These are phyloP conservation scores for Circinella umbellata DNA, from an alignment of 371 early-diverging fungal species.

Conservation along the genomic window DNA sequence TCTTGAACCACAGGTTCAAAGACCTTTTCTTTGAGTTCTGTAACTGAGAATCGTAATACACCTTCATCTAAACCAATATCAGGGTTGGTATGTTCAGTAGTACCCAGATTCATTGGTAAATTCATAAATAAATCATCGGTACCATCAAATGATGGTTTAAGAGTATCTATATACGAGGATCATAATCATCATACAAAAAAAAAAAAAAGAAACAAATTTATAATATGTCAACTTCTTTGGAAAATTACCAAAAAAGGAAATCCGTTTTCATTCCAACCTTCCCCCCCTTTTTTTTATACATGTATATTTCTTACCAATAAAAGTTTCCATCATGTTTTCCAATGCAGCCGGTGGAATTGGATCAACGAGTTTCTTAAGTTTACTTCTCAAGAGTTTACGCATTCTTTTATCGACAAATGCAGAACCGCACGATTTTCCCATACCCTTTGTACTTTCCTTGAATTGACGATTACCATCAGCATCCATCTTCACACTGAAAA, in stretches of 20 bases:
- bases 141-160: slow-evolving; percentile 61
- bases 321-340: slow-evolving; percentile 54
- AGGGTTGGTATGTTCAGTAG: slow-evolving; percentile 45
- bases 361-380: slow-evolving; percentile 41
- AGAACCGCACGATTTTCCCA: slow-evolving; percentile 62
- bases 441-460: slow-evolving; percentile 58
- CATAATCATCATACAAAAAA: too few relatives aligned
- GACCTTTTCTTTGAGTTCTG: slow-evolving; percentile 43
- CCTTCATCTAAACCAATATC: slow-evolving; percentile 54
- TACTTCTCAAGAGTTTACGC: slow-evolving; percentile 55
- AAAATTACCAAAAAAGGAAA: too few relatives aligned
- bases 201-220: too few relatives aligned
- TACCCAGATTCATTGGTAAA: slow-evolving; percentile 53
- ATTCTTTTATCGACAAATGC: slow-evolving; percentile 59
- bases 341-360: slow-evolving; percentile 41
- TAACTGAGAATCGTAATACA: slow-evolving; percentile 35
- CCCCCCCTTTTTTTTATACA: background rate
- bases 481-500: slow-evolving; percentile 44
- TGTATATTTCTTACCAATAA: slow-evolving; percentile 35
- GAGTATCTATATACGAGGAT: slow-evolving; percentile 24
- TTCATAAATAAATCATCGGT: slow-evolving; percentile 55
- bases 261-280: background rate
- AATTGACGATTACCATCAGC: slow-evolving; percentile 41
- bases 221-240: too few relatives aligned
- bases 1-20: slow-evolving; percentile 49